These are phyloP conservation scores for Neurospora crassa DNA, from an alignment of 2,329 filamentous ascomycete species.

Conservation along the genomic window DNA sequence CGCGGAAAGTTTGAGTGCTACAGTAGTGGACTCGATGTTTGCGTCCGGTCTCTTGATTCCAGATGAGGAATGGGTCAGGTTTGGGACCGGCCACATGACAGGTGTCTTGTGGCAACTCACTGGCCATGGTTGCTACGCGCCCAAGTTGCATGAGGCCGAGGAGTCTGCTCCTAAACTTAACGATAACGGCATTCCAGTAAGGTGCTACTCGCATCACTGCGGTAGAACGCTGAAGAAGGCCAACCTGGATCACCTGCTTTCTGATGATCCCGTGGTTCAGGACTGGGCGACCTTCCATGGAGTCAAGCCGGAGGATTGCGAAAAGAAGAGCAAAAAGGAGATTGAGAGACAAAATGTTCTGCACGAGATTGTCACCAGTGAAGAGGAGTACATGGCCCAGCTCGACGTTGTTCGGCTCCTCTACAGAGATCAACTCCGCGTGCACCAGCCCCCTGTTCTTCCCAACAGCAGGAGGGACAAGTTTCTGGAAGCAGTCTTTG, in stretches of 20 bases:
- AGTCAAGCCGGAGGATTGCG: conserved; percentile 66
- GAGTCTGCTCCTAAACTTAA: conserved; percentile 62
- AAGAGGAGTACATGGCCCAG: conserved; percentile 84
- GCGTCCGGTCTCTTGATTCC: conserved; percentile 66
- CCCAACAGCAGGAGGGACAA: conserved; percentile 65
- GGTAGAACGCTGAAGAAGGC: conserved; percentile 92
- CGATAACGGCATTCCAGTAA: conserved; percentile 54
- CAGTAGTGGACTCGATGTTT: conserved; percentile 73
- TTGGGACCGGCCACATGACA: conserved; percentile 68
- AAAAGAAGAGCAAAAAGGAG: conserved; percentile 70
- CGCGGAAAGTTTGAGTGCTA: conserved; percentile 74
- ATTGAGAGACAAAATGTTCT: conserved; percentile 87
- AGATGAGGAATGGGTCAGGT: conserved; percentile 97
- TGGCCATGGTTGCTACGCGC: conserved; percentile 81
- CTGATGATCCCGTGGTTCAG: conserved; percentile 57
- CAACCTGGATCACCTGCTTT: conserved; percentile 65
- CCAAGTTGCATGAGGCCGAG: conserved; percentile 65
- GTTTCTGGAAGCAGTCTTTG: conserved; percentile 81
- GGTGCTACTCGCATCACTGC: conserved; percentile 92
- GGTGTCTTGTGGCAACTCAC: conserved; percentile 93
- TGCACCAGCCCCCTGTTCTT: conserved; percentile 71
- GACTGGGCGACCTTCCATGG: conserved; percentile 90
- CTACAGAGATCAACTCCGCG: conserved; percentile 71
- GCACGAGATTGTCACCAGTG: conserved; percentile 89
- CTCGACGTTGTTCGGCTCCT: conserved; percentile 76